Evolutionary conservation across 1,139 yeast genomes (phyloP).

Genomic region (Wickerhamomyces sp.): DNA sequence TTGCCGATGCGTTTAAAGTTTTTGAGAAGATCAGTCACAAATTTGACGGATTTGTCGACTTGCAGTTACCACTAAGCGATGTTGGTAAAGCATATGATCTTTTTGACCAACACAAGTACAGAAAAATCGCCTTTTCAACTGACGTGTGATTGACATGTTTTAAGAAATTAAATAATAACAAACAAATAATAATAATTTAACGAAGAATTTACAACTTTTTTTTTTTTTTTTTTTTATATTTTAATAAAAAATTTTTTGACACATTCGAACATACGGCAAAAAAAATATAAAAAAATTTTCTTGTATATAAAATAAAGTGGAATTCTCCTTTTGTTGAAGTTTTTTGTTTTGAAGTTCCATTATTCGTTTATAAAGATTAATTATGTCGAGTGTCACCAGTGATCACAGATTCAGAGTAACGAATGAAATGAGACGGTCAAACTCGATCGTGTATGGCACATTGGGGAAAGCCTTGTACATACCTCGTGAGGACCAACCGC

Average conservation of each 20-base stretch:
- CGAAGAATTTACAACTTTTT: too few relatives aligned
- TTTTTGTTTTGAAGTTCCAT: conserved; percentile 2
- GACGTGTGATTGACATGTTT: conserved; percentile 3
- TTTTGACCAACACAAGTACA: conserved; percentile 51
- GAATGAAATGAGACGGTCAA: conserved; percentile 19
- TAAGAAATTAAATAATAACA: too few relatives aligned
- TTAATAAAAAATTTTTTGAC: neutral
- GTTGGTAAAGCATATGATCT: conserved; percentile 44
- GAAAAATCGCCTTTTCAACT: conserved; percentile 45
- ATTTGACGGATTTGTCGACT: conserved; percentile 47
- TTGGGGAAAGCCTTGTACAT: conserved; percentile 21
- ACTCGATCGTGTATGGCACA: conserved; percentile 20
- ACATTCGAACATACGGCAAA: conserved; percentile 1
- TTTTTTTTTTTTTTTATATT: neutral
- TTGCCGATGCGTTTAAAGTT: conserved; percentile 47
- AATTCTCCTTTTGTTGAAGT: too few relatives aligned
- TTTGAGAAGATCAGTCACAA: conserved; percentile 41
- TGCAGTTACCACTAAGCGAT: conserved; percentile 38
- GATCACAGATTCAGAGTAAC: conserved; percentile 22
- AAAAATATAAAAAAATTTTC: conserved; percentile 2
- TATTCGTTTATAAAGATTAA: neutral
- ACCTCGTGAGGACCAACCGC: conserved; percentile 9
- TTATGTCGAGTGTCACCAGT: neutral
- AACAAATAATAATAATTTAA: neutral
- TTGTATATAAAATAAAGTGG: conserved; percentile 1